Evolutionary conservation across 495 filamentous ascomycete genomes (phyloP).

Genomic region (Penicillium maclennaniae): DNA sequence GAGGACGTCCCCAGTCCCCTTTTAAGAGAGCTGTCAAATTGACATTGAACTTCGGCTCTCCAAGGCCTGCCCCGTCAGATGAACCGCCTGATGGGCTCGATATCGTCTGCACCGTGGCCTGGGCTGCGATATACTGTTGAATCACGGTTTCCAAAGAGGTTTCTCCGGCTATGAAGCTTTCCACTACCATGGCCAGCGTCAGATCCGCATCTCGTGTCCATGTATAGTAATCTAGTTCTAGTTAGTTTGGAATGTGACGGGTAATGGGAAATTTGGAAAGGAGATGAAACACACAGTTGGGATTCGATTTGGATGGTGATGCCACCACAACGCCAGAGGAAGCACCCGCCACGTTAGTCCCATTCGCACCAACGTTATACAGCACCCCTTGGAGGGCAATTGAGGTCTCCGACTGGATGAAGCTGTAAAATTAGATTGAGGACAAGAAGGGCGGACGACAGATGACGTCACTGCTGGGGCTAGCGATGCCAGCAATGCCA

Average conservation of each 20-base stretch:
- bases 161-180: slow-evolving; percentile 47
- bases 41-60: slow-evolving; percentile 60
- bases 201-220: slow-evolving; percentile 61
- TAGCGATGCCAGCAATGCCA: slow-evolving; percentile 15
- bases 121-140: slow-evolving; percentile 52
- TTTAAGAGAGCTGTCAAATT: slow-evolving; percentile 51
- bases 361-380: slow-evolving; percentile 56
- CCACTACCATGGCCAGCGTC: slow-evolving; percentile 50
- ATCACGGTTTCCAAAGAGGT: slow-evolving; percentile 43
- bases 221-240: slow-evolving; percentile 51
- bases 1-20: slow-evolving; percentile 58
- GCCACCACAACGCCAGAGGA: slow-evolving; percentile 51
- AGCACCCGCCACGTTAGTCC: slow-evolving; percentile 41
- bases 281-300: slow-evolving; percentile 49
- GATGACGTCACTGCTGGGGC: slow-evolving; percentile 11
- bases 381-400: slow-evolving; percentile 51
- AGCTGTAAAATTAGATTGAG: slow-evolving; percentile 34
- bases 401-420: slow-evolving; percentile 52
- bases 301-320: slow-evolving; percentile 50
- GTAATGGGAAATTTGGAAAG: neutral
- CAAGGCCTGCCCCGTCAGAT: slow-evolving; percentile 49
- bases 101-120: slow-evolving; percentile 49
- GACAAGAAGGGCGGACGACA: slow-evolving; percentile 8
- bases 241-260: neutral
- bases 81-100: slow-evolving; percentile 44